phyloP scores from a whole-genome alignment of 139 green algal genomes.

The Dunaliella primolecta region DNA sequence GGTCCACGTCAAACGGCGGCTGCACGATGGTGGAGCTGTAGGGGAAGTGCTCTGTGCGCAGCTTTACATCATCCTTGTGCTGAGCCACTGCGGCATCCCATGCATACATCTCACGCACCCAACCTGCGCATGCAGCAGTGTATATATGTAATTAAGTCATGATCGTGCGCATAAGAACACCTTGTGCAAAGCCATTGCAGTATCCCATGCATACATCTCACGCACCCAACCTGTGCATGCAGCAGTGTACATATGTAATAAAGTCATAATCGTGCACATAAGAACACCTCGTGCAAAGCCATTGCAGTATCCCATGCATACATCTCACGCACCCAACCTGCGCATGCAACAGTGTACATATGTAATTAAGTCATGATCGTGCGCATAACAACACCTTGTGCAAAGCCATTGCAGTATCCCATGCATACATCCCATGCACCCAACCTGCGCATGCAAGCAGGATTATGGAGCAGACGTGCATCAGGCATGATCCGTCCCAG shows the following conservation, averaged over 20 bases:
- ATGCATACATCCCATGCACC: conserved; percentile 92
- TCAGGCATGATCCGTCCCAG: too few relatives aligned
- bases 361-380: background rate
- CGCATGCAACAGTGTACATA: background rate
- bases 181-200: conserved; percentile 42
- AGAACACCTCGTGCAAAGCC: conserved; percentile 33
- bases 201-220: conserved; percentile 89
- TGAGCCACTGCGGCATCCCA: conserved; percentile 57
- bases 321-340: conserved; percentile 88
- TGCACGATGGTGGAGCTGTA: conserved; percentile 70
- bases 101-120: conserved; percentile 92
- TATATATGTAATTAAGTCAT: background rate
- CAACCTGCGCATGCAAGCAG: conserved; percentile 43
- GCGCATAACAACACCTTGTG: conserved; percentile 19
- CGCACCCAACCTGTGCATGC: conserved; percentile 68
- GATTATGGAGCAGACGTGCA: too few relatives aligned
- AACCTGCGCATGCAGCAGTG: conserved; percentile 44
- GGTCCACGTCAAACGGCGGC: conserved; percentile 41
- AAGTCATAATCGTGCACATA: background rate
- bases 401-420: conserved; percentile 49
- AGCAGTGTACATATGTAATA: background rate
- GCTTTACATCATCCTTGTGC: conserved; percentile 35
- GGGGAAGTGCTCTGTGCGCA: conserved; percentile 41
- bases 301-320: conserved; percentile 72
- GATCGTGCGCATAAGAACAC: background rate